Base-by-base conservation (phyloP, 2,329 filamentous ascomycete genomes). In the Pyrenochaeta sp. region DNA sequence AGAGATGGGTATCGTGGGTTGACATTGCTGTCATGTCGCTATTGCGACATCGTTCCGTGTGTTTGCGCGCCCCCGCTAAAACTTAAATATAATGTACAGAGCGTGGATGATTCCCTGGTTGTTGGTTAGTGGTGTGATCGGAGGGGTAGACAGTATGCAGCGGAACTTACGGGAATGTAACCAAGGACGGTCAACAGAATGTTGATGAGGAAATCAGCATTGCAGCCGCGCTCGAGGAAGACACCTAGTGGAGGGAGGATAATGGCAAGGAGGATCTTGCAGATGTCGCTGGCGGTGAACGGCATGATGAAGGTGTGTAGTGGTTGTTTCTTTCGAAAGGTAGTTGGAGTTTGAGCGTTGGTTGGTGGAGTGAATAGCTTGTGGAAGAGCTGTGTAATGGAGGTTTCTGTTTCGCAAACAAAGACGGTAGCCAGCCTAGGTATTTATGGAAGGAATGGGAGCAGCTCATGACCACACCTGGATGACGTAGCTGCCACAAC, bases 201-300 rank as follows among this genome's bases (percentile, higher is more conserved):
- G 88, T 96, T 96, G 86, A 97, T 96, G 79, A 94, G 83, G 72
- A 97, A 83, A 76, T 96, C 91, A 65, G 88, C 87, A 75, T 89
- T 89, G 81, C 92, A 96, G 71, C 92, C 92, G 68, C 90, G 87
- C 88, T 97, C 92, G 67, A 97, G 90, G 85, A 96, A 95, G 76
- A 97, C 92, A 82, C 92, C 92, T 50, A 97, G 81, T 75, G 92
- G 92, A 51, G 92, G 92, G 63, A 97, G 87, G 81, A 97, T 82
- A 83, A 97, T 83, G 83, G 92, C 92, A 81, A 96, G 85, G 80
- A 96, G 85, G 83, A 90, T 89, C 82, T 90, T 90, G 86, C 87
- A 87, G 79, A 90, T 87, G 75, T 91, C 88, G 76, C 87, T 90
- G 68, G 81, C 82, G 68, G 84, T 86, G 81, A 86, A 85, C 78